Base-by-base conservation (phyloP, 2,329 filamentous ascomycete genomes). In the Cercospora beticola region DNA sequence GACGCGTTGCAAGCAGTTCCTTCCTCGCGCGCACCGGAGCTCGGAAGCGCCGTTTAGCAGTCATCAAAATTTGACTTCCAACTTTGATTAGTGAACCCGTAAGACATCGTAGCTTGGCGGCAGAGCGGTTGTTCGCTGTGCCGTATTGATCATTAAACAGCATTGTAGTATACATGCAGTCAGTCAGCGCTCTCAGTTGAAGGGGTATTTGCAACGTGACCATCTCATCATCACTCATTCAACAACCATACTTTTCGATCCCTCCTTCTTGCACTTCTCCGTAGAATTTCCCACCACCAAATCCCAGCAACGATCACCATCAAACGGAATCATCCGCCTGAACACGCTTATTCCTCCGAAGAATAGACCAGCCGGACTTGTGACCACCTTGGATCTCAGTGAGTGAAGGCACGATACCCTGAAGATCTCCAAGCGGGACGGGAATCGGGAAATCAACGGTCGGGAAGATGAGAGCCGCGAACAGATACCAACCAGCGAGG, bases 401-500 rank as follows among this genome's bases (percentile, higher is more conserved):
- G 21, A 73, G 33, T 7, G 62, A 59, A 26, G 71, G 71, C 3
- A 73, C 65, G 30, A 73, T 52, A 14, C 64, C 59, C 5, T 67
- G 63, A 8, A 73, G 57, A 49, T 73, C 71, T 5, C 71, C 71
- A 49, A 73, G 59, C 28, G 71, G 71, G 6, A 73, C 31, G 14
- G 62, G 62, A 14, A 70, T 5, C 6, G 71, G 71, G 46, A 73
- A 73, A 61, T 73, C 71, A 18, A 73, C 71, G 9, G 63, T 71
- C 16, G 70, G 71, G 30, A 73, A 64, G 40, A 71, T 61, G 36
- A 73, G 62, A 12, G 58, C 71, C 4, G 71, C 68, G 21, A 71
- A 70, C 33, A 73, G 26, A 46, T 73, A 73, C 71, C 71, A 73
- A 26, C 71, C 71, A 21, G 71, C 46, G 5, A 68, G 60, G 63